Evolutionary conservation across 371 early-diverging fungal genomes (phyloP).

Genomic region (Saksenaea oblongispora): DNA sequence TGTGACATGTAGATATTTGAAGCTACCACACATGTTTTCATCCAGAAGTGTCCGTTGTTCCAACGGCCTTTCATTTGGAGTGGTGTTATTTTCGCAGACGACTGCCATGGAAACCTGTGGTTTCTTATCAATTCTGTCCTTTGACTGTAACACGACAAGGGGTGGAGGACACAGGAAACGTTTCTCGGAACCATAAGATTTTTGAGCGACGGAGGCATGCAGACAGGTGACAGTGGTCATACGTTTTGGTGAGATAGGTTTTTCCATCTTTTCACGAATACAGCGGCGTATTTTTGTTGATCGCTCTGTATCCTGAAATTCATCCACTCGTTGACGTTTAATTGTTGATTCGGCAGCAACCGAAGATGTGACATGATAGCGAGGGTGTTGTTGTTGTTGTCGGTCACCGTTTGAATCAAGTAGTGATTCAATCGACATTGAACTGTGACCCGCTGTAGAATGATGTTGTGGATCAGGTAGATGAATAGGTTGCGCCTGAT

Average conservation of each 20-base stretch:
- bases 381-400: slow-evolving; percentile 6
- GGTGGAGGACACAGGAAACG: slow-evolving; percentile 87
- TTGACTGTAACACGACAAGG: slow-evolving; percentile 54
- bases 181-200: slow-evolving; percentile 89
- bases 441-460: background rate
- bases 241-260: slow-evolving; percentile 6
- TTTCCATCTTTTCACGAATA: slow-evolving; percentile 1
- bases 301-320: slow-evolving; percentile 1
- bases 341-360: background rate
- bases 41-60: slow-evolving; percentile 58
- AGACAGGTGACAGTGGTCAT: slow-evolving; percentile 59
- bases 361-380: background rate
- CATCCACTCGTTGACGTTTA: background rate
- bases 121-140: slow-evolving; percentile 38
- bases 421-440: slow-evolving; percentile 13
- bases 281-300: slow-evolving; percentile 10
- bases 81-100: slow-evolving; percentile 48
- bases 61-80: slow-evolving; percentile 30
- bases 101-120: slow-evolving; percentile 67
- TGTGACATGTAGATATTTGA: slow-evolving; percentile 74
- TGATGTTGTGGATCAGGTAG: slow-evolving; percentile 8
- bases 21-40: slow-evolving; percentile 58
- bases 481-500: slow-evolving; percentile 12
- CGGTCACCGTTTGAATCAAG: slow-evolving; percentile 3
- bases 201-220: slow-evolving; percentile 78